Percentiles rank a stretch among this genome's conserved stretches.
Conservation (phyloP, 2,329 filamentous ascomycete species). For the Sarocladiaceae sp. region DNA sequence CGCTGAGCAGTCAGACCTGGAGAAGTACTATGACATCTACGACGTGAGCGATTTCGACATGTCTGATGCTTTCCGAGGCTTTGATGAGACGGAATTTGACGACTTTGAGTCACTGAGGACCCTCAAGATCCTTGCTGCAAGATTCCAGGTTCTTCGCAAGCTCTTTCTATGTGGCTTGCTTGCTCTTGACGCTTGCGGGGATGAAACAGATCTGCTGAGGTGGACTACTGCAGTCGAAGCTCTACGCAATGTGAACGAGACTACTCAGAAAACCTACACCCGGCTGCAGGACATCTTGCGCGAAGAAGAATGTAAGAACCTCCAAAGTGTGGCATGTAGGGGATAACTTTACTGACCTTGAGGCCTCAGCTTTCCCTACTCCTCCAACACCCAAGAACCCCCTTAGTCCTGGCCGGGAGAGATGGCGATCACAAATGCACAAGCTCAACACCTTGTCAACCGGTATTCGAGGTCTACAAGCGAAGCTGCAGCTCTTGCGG, state of each 20-base stretch:
- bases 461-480: constrained; percentile 85
- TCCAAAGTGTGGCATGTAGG: too few relatives aligned
- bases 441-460: constrained; percentile 85
- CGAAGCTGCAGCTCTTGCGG: constrained; percentile 84
- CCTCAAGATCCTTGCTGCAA: constrained; percentile 73
- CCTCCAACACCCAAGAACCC: constrained; percentile 50
- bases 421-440: constrained; percentile 78
- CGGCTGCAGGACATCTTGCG: constrained; percentile 63
- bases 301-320: constrained; percentile 68
- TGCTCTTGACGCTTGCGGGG: constrained; percentile 76
- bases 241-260: constrained; percentile 57
- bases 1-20: constrained; percentile 73
- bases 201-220: constrained; percentile 66
- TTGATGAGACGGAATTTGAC: constrained; percentile 63
- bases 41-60: constrained; percentile 71
- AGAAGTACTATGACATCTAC: constrained; percentile 89
- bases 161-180: constrained; percentile 84
- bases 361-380: constrained; percentile 40
- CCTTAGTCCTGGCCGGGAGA: constrained; percentile 69
- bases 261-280: constrained; percentile 56
- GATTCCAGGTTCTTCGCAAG: constrained; percentile 74
- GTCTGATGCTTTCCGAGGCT: constrained; percentile 59
- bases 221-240: constrained; percentile 76
- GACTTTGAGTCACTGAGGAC: constrained; percentile 72
- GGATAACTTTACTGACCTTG: constrained; percentile 12